Conservation (phyloP, 1,139 yeast genomes). For the Lodderomyces theae region DNA sequence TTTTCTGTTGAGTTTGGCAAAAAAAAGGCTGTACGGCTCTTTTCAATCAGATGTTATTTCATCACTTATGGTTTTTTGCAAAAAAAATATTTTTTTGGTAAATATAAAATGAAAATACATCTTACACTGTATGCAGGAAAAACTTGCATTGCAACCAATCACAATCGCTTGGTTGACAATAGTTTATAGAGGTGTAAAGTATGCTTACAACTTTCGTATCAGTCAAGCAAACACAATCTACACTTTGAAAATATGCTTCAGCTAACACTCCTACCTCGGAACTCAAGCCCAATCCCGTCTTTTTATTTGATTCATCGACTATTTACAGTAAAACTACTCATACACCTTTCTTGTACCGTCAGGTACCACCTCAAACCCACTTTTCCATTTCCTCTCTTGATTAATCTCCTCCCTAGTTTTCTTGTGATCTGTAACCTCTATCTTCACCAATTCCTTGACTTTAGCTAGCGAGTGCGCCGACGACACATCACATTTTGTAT, state of each 20-base stretch:
- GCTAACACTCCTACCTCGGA: neutral
- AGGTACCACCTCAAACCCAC: conserved; percentile 50
- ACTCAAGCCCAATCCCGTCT: neutral
- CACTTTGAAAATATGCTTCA: neutral
- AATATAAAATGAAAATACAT: too few species aligned
- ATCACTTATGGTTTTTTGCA: too few species aligned
- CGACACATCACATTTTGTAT: conserved; percentile 70
- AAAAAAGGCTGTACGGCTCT: too few species aligned
- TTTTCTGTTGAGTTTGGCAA: too few species aligned
- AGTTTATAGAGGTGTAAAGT: neutral
- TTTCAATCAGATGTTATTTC: neutral
- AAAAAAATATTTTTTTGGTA: too few species aligned
- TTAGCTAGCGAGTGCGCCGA: conserved; percentile 82
- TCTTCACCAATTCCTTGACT: conserved; percentile 86
- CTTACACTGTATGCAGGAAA: neutral
- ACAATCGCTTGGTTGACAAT: neutral
- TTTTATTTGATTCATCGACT: neutral
- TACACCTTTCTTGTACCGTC: conserved; percentile 14
- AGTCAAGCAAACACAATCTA: neutral
- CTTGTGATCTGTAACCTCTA: conserved; percentile 63
- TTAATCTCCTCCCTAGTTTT: conserved; percentile 52
- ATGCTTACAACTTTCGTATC: neutral
- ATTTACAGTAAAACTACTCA: conserved; percentile 2
- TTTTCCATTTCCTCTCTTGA: conserved; percentile 54
- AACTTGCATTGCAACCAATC: neutral